Conservation (phyloP, 2,329 filamentous ascomycete species). For the Sclerotinia minor region DNA sequence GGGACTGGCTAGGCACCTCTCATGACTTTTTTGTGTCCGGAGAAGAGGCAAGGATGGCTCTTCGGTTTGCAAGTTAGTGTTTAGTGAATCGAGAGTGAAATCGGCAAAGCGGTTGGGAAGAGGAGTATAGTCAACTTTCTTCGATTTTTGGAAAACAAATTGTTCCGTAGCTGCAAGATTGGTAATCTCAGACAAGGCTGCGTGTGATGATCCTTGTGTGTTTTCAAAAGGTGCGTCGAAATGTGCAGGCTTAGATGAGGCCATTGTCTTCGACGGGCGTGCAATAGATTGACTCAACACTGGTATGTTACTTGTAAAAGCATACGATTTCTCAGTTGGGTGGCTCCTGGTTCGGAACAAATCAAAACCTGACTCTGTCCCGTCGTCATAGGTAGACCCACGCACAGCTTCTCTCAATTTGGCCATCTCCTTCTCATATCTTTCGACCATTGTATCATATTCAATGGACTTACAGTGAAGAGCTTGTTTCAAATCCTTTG, state of each 20-base stretch:
- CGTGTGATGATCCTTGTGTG: slow-evolving; percentile 27
- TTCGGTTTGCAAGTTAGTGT: slow-evolving; percentile 29
- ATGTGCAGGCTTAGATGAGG: slow-evolving; percentile 24
- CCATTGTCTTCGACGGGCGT: slow-evolving; percentile 30
- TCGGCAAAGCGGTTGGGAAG: slow-evolving; percentile 31
- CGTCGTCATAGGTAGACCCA: slow-evolving; percentile 9
- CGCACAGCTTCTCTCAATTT: slow-evolving; percentile 24
- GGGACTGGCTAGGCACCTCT: slow-evolving; percentile 33
- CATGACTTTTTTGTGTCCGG: slow-evolving; percentile 28
- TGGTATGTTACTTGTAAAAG: slow-evolving; percentile 33
- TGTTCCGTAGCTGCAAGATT: slow-evolving; percentile 34
- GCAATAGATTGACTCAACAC: slow-evolving; percentile 29
- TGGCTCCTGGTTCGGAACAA: slow-evolving; percentile 13
- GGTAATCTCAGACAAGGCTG: slow-evolving; percentile 37
- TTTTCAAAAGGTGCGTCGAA: slow-evolving; percentile 28
- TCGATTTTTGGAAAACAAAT: slow-evolving; percentile 30
- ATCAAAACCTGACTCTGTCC: not conserved
- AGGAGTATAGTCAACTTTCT: slow-evolving; percentile 36
- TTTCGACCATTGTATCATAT: slow-evolving; percentile 31
- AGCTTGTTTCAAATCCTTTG: slow-evolving; percentile 29
- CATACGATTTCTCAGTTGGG: slow-evolving; percentile 22
- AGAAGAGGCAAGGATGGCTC: slow-evolving; percentile 30
- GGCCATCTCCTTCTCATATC: slow-evolving; percentile 31
- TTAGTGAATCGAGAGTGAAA: slow-evolving; percentile 29
- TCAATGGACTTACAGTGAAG: slow-evolving; percentile 30